Evolutionary conservation across 2,329 filamentous ascomycete species (phyloP).

Genomic region (Byssothecium circinans): DNA sequence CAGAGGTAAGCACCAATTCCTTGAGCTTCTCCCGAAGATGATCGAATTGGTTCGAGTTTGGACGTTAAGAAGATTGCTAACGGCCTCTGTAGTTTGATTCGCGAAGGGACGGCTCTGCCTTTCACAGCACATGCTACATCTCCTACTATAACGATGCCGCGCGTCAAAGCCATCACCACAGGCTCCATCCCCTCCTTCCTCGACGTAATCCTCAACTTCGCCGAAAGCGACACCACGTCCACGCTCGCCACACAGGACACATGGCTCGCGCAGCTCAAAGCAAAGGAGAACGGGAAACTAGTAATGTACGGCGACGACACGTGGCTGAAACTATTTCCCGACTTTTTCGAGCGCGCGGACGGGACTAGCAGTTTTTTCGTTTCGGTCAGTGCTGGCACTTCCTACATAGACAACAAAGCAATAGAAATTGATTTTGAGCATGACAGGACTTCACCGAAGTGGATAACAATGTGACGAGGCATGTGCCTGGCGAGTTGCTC

Average conservation of each 20-base stretch:
- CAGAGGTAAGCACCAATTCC: slow-evolving; percentile 69
- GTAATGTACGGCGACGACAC: slow-evolving; percentile 98
- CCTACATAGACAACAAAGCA: slow-evolving; percentile 40
- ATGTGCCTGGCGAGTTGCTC: slow-evolving; percentile 74
- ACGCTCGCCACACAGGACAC: slow-evolving; percentile 88
- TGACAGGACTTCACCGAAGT: slow-evolving; percentile 92
- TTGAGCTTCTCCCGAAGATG: background rate
- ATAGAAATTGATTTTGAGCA: slow-evolving; percentile 30
- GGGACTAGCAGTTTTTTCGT: slow-evolving; percentile 98
- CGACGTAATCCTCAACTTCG: slow-evolving; percentile 94
- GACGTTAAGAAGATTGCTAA: no score
- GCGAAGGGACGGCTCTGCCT: slow-evolving; percentile 78
- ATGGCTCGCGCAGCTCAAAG: slow-evolving; percentile 91
- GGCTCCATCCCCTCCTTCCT: slow-evolving; percentile 98
- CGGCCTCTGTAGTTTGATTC: slow-evolving; percentile 76
- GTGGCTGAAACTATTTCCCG: slow-evolving; percentile 95
- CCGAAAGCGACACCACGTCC: slow-evolving; percentile 89
- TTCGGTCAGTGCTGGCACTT: slow-evolving; percentile 64
- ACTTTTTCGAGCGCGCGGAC: slow-evolving; percentile 81
- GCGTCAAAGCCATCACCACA: slow-evolving; percentile 95
- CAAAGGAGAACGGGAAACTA: slow-evolving; percentile 65
- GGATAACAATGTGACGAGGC: slow-evolving; percentile 93
- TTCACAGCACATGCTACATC: slow-evolving; percentile 97
- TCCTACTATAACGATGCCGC: slow-evolving; percentile 97
- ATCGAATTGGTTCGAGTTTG: background rate